These are phyloP conservation scores for Boletus rubroflammeus DNA, from an alignment of 768 basidiomycete genomes.

Conservation along the genomic window DNA sequence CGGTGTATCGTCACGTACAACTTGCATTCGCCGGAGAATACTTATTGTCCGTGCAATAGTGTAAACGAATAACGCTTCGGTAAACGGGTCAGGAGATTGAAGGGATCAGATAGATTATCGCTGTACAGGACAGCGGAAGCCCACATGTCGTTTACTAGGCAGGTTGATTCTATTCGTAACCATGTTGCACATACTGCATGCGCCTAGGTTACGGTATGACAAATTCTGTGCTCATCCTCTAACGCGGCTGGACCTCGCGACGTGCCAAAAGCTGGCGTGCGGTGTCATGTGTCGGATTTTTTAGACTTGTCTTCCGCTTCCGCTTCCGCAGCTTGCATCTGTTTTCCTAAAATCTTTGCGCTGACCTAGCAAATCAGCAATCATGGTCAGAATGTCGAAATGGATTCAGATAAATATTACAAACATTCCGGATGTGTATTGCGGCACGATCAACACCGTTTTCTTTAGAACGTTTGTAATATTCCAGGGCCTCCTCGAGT, in stretches of 20 bases:
- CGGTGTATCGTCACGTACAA: constrained; percentile 20
- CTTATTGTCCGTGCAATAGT: constrained; percentile 20
- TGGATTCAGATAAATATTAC: constrained; percentile 23
- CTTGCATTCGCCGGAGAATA: constrained; percentile 10
- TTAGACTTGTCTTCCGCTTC: constrained; percentile 32
- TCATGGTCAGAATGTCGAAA: constrained; percentile 14
- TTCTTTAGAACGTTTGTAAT: constrained; percentile 78
- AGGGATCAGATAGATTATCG: constrained; percentile 22
- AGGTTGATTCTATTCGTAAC: constrained; percentile 13
- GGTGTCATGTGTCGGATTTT: constrained; percentile 29
- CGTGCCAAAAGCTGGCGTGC: neutral
- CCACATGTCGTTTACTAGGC: constrained; percentile 7
- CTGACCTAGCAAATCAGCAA: constrained; percentile 52
- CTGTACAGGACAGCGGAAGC: constrained; percentile 7
- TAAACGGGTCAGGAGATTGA: constrained; percentile 27
- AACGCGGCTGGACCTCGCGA: constrained; percentile 4
- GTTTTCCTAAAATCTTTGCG: constrained; percentile 72
- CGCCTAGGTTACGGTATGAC: constrained; percentile 14
- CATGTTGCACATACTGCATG: constrained; percentile 5
- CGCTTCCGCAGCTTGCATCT: constrained; percentile 38
- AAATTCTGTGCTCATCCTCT: constrained; percentile 7
- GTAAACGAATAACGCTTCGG: constrained; percentile 20
- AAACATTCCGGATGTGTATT: constrained; percentile 79
- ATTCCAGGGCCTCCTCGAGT: constrained; percentile 74
- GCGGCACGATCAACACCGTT: constrained; percentile 79